Evolutionary conservation across 2,329 filamentous ascomycete species (phyloP), one percentile per base, ranked within the genome.

Genomic region (Gyromitra esculenta): DNA sequence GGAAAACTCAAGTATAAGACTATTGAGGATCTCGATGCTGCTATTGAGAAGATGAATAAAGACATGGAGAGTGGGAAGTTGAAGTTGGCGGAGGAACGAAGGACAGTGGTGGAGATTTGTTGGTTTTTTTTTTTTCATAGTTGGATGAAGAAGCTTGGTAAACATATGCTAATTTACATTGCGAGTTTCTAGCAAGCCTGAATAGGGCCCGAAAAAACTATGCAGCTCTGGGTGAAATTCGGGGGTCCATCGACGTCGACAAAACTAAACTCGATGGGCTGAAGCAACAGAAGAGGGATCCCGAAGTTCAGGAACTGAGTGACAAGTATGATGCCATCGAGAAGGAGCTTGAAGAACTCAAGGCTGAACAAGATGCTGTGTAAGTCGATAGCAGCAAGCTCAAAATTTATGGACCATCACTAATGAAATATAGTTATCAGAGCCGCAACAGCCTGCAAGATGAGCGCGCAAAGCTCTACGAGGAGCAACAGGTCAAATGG

Each of bases 21-120:
- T 81, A 89, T 89, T 70, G 94, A 97, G 74, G 96, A 98, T 79
- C 86, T 99, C 79, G 93, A 98, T 84, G 87, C 88, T 79, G 90
- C 96, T 84, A 96, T 98, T 81, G 88, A 89, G 76, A 87, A 87
- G 67, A 89, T 97, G 69, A 92, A 97, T 80, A 91, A 91, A 84
- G 89, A 95, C 83, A 94, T 98, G 81, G 92, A 97, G 84, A 89
- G 90, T 45, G 95, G 95, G 79, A 91, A 89, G 83, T 94, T 99
- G 91, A 97, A 94, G 86, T 87, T 99, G 66, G 96, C 98, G 9
- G 96, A 99, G 81, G 96, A 98, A 89, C 96, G 93, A 88, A 98
- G 97, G 88, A 91, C 93, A 7, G 87, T 98, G 21, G 86, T 88
- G 65, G 93, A 97, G 81, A 91, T 97, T 81, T 92, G 91, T 63